Conservation (phyloP, 306 rosid genomes). For the Hylodesmum podocarpum region DNA sequence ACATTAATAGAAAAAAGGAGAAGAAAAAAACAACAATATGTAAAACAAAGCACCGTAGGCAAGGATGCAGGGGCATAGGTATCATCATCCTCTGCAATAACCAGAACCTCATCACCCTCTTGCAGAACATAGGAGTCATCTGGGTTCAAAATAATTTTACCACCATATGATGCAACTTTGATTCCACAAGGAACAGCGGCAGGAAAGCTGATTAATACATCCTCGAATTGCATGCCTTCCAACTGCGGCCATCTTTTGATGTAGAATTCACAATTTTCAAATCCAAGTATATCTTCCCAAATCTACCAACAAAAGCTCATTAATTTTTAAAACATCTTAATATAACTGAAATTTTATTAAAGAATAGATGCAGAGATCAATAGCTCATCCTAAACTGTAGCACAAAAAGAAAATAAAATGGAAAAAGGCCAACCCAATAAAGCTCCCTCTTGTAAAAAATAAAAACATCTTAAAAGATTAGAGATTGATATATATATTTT, state of each 20-base stretch:
- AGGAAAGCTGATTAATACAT: conserved; percentile 76
- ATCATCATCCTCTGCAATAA: conserved; percentile 92
- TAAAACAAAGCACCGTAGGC: conserved; percentile 67
- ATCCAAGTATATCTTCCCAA: conserved; percentile 96
- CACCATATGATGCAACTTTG: conserved; percentile 75
- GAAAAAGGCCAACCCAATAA: background rate
- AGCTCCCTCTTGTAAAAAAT: too few relatives aligned
- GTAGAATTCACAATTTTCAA: conserved; percentile 93
- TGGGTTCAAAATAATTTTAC: conserved; percentile 80
- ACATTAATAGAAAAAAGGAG: background rate
- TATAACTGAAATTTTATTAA: background rate
- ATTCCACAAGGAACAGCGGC: conserved; percentile 94
- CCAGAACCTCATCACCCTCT: conserved; percentile 90
- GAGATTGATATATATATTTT: too few relatives aligned
- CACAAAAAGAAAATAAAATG: background rate
- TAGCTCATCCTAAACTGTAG: conserved; percentile 7
- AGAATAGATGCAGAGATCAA: background rate
- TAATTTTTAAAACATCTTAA: background rate
- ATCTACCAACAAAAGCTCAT: conserved; percentile 57
- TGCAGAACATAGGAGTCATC: conserved; percentile 80
- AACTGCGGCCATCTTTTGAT: conserved; percentile 89
- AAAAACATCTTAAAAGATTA: too few relatives aligned
- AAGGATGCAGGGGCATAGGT: conserved; percentile 76
- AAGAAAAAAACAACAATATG: conserved; percentile 16
- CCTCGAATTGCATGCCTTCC: conserved; percentile 80